phyloP scores from a whole-genome alignment of 2,329 filamentous ascomycete genomes.

The Botryotinia convoluta region DNA sequence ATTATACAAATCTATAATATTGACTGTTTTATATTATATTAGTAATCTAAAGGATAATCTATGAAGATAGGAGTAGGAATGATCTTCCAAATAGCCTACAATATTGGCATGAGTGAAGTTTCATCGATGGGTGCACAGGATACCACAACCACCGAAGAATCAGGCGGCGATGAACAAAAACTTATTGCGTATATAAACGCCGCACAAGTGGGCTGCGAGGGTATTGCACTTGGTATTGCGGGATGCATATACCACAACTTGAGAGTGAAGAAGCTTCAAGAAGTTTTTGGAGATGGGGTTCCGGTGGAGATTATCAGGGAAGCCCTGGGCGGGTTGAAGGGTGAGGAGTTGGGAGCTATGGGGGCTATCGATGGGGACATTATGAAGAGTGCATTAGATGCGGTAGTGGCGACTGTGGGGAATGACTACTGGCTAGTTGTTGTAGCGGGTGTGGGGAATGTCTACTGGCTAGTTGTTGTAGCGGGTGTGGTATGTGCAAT shows the following conservation, averaged over 20 bases:
- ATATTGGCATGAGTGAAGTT: not conserved
- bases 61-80: constrained; percentile 6
- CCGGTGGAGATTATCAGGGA: not conserved
- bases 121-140: not conserved
- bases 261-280: not conserved
- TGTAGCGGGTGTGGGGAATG: not conserved
- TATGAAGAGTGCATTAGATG: not conserved
- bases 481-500: not conserved
- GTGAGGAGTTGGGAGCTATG: not conserved
- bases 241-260: not conserved
- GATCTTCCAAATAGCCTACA: not conserved
- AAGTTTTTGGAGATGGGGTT: not conserved
- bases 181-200: not conserved
- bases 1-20: too few species aligned
- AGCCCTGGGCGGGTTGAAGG: not conserved
- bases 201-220: not conserved
- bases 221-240: not conserved
- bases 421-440: not conserved
- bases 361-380: not conserved
- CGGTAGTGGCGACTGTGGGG: not conserved
- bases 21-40: too few species aligned
- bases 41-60: too few species aligned
- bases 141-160: not conserved
- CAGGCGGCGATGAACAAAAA: not conserved
- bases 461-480: not conserved